A percentile compares a stretch with the other conserved stretches of the same genome.
These are phyloP conservation scores for Saksenaea vasiformis DNA, from an alignment of 371 early-diverging fungal species.

Conservation along the genomic window DNA sequence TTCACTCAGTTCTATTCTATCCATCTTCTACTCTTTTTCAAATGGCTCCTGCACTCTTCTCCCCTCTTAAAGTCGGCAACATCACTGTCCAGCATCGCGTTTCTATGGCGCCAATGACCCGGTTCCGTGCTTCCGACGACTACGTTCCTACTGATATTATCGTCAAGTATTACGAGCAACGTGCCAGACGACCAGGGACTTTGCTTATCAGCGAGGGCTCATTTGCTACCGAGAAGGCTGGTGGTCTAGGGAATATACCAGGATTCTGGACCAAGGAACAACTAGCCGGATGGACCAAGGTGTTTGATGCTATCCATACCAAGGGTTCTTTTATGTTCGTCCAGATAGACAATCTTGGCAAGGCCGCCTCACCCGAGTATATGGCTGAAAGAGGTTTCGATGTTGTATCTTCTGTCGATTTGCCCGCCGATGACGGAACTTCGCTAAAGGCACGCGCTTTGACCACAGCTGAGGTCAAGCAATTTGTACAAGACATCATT, in stretches of 20 bases:
- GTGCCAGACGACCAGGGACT: slow-evolving; percentile 53
- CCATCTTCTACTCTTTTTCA: too few relatives aligned
- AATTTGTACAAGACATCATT: too few relatives aligned
- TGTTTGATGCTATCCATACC: slow-evolving; percentile 58
- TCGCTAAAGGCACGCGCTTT: too few relatives aligned
- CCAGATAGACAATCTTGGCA: slow-evolving; percentile 61
- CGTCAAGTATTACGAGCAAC: slow-evolving; percentile 58
- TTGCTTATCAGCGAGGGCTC: slow-evolving; percentile 61
- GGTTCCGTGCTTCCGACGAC: slow-evolving; percentile 31
- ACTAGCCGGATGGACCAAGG: slow-evolving; percentile 56
- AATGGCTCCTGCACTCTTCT: slow-evolving; percentile 20
- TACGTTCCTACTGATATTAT: slow-evolving; percentile 45
- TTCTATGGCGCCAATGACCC: slow-evolving; percentile 55
- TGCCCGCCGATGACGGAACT: too few relatives aligned
- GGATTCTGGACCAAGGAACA: slow-evolving; percentile 55
- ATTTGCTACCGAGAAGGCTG: slow-evolving; percentile 40
- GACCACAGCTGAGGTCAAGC: too few relatives aligned
- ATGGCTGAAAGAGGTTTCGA: slow-evolving; percentile 18
- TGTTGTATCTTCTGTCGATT: too few relatives aligned
- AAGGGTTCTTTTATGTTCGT: slow-evolving; percentile 57
- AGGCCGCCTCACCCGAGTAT: slow-evolving; percentile 9
- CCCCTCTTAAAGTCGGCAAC: slow-evolving; percentile 35
- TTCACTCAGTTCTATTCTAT: too few relatives aligned
- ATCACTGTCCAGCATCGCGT: slow-evolving; percentile 48
- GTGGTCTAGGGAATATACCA: slow-evolving; percentile 33